Evolutionary conservation across 108 stramenopile species (phyloP), one percentile per base, ranked within the genome.

Genomic region (Nannochloropsis oceanica): DNA sequence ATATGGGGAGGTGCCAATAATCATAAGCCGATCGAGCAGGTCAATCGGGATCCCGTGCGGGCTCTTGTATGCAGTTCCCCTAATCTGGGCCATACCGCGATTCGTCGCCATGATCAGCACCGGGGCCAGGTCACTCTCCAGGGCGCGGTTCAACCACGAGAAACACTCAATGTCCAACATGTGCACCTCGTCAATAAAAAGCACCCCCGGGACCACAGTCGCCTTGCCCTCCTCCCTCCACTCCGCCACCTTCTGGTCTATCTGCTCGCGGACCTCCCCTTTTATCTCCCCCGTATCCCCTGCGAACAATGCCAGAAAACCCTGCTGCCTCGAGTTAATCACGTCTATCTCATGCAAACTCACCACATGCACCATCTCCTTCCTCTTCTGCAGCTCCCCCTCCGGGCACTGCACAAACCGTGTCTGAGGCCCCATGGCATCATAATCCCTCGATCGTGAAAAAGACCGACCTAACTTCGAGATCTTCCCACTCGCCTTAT

Each of bases 131-230:
- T 94, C 92, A 79, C 90, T 92, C 91, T 96, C 96, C 46, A 96
- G 87, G 12, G 96, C 95, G 18, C 96, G 90, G 86, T 96, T 96
- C 46, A 96, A 93, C 92, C 94, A 96, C 44, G 94, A 94, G 92
- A 96, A 96, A 92, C 96, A 96, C 91, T 96, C 96, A 84, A 96
- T 95, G 84, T 96, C 96, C 79, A 96, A 91, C 95, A 95, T 95
- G 93, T 96, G 96, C n/a, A 97, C 97, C 90, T 99, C 99, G 90
- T 99, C 99, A 88, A 99, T 98, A 91, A 99, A 99, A 18, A 99
- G 92, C 13, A 99, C 99, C 8, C 99, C 99, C 18, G 99, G 99
- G 26, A 99, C 95, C 80, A 98, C 93, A 34, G 95, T 95, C 79
- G 96, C 96, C 86, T 96, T 93, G 73, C 97, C 98, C 91, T 99